Conservation (phyloP, 2,329 filamentous ascomycete genomes). For the Knufia fluminis region DNA sequence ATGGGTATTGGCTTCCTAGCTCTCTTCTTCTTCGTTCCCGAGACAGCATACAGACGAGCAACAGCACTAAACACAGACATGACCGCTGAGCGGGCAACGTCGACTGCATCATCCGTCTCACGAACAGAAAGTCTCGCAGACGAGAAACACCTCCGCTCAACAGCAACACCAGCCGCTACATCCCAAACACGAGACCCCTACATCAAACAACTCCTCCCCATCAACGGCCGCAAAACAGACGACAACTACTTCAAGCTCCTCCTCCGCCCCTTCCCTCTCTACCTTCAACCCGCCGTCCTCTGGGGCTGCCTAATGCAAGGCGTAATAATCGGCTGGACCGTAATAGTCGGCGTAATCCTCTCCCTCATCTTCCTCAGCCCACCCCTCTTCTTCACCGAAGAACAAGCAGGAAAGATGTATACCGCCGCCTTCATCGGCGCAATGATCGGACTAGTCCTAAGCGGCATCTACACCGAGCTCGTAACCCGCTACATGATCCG, state of each 20-base stretch:
- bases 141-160: conserved; percentile 13
- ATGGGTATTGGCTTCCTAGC: conserved; percentile 59
- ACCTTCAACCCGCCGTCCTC: conserved; percentile 74
- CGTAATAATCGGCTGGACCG: conserved; percentile 87
- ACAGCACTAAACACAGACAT: conserved; percentile 54
- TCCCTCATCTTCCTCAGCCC: conserved; percentile 73
- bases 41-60: conserved; percentile 68
- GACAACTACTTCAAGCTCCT: conserved; percentile 60
- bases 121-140: conserved; percentile 12
- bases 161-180: neutral
- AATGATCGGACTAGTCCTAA: conserved; percentile 64
- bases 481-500: conserved; percentile 61
- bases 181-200: conserved; percentile 44
- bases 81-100: conserved; percentile 53
- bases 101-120: conserved; percentile 16
- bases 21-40: conserved; percentile 71
- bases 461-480: conserved; percentile 64
- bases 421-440: conserved; percentile 78
- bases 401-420: conserved; percentile 78
- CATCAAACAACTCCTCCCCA: conserved; percentile 53
- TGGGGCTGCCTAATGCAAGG: conserved; percentile 79
- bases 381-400: conserved; percentile 72
- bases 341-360: conserved; percentile 78
- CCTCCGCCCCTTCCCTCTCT: conserved; percentile 68
- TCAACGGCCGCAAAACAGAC: conserved; percentile 74